Conservation (phyloP, 192 early-diverging fungal species). For the Diversispora eburnea region DNA sequence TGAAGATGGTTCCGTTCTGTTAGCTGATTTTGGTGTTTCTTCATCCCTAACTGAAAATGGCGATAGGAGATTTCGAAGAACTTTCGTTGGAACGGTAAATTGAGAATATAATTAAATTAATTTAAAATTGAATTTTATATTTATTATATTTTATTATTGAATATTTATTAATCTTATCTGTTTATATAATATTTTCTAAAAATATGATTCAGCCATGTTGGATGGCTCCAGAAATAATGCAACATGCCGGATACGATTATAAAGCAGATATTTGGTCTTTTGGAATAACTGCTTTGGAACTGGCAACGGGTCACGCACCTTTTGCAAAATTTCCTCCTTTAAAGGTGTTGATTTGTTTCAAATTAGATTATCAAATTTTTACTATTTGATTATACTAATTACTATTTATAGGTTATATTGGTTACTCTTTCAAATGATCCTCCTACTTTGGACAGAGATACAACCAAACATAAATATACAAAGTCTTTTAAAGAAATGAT, state of each 20-base stretch:
- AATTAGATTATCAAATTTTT: background rate
- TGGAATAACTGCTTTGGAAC: constrained; percentile 82
- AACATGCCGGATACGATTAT: constrained; percentile 83
- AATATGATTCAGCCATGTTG: constrained; percentile 44
- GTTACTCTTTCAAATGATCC: constrained; percentile 83
- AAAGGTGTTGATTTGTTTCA: constrained; percentile 49
- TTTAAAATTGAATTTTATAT: constrained; percentile 15
- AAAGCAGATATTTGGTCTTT: constrained; percentile 93
- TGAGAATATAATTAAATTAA: no score
- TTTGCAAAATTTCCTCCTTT: constrained; percentile 85
- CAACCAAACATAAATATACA: constrained; percentile 68
- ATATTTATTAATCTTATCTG: background rate
- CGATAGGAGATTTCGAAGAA: constrained; percentile 58
- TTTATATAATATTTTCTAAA: background rate
- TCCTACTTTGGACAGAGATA: constrained; percentile 76
- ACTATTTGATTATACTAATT: constrained; percentile 2
- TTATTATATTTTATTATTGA: background rate
- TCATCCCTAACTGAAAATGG: constrained; percentile 63
- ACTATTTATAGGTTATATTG: constrained; percentile 66
- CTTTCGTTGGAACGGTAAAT: constrained; percentile 68
- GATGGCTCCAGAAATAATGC: constrained; percentile 87
- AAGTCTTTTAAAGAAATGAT: constrained; percentile 85
- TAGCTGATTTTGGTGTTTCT: constrained; percentile 72
- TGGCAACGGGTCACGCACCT: constrained; percentile 84
- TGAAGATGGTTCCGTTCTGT: constrained; percentile 57